Evolutionary conservation across 1,284 basidiomycete genomes (phyloP), one percentile per base, ranked within the genome.

Genomic region (Mycena citricolor): DNA sequence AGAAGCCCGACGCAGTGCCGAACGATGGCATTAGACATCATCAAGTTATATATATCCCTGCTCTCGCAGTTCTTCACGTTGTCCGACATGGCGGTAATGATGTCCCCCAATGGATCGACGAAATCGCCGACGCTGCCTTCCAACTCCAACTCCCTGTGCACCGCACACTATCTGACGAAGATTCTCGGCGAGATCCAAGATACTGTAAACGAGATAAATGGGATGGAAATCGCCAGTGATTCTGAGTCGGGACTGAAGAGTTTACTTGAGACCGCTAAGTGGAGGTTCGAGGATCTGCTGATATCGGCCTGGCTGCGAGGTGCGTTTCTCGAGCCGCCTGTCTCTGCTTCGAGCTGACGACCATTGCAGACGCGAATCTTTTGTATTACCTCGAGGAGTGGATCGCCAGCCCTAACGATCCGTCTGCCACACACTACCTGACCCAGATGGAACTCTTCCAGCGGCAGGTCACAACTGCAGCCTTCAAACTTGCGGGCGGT

Each of bases 61-160:
- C 68, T 99, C 22, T 94, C 92, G 2, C 81, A 92, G 54, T 94
- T 94, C 65, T 98, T 99, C 69, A 77, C 76, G 32, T 73, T 98
- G 42, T 95, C 93, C 5, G 83, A 94, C 61, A 77, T 80, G 61
- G 75, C 73, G 7, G 76, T 83, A 38, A 77, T 76, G 69, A 58
- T 70, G 29, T 68, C 73, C 14, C 66, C 75, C 17, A 54, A 52
- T 32, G 39, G 45, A 36, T 33, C 55, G 32, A 64, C 58, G 43
- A 59, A 55, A 41, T 51, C 58, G 35, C 69, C 80, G 0, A 78
- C 85, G 49, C 76, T 97, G 12, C 94, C 95, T 1, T 66, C 65
- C 8, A 77, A 84, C 44, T 83, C 88, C 0, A 90, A 90, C 57
- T 86, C 90, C 1, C 67, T 94, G n/a, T 86, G 89, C 3, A 88